A percentile compares a stretch with the other conserved stretches of the same genome.
These are phyloP conservation scores for Austroboletus niveus DNA, from an alignment of 1,284 basidiomycete genomes.

Conservation along the genomic window DNA sequence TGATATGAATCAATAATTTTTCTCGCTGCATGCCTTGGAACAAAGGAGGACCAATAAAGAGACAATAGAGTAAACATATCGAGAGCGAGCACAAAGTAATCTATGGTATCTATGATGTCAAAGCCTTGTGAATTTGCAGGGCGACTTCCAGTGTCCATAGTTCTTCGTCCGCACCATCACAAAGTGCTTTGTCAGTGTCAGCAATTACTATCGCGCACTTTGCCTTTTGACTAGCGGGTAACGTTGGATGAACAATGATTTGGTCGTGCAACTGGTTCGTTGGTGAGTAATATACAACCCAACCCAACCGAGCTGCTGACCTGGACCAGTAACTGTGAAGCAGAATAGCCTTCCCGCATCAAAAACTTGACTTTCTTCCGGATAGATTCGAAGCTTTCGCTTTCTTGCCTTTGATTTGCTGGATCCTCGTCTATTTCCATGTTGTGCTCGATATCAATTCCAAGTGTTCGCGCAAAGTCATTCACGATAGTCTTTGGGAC, in stretches of 20 bases:
- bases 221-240: constrained; percentile 83
- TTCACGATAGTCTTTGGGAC: constrained; percentile 79
- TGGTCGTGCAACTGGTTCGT: constrained; percentile 82
- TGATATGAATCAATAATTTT: constrained; percentile 13
- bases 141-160: constrained; percentile 91
- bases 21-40: constrained; percentile 1
- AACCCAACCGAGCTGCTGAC: constrained; percentile 38
- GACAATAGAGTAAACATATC: not conserved
- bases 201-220: constrained; percentile 84
- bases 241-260: constrained; percentile 77
- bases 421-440: constrained; percentile 49
- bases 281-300: constrained; percentile 6
- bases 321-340: constrained; percentile 87
- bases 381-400: constrained; percentile 66
- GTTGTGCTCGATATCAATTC: constrained; percentile 61
- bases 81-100: not conserved
- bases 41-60: not conserved
- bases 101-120: constrained; percentile 27
- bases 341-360: constrained; percentile 89
- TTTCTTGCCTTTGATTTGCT: constrained; percentile 29
- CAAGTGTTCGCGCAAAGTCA: constrained; percentile 71
- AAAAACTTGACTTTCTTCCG: constrained; percentile 72
- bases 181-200: constrained; percentile 94
- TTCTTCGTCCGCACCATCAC: constrained; percentile 98
- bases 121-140: constrained; percentile 70